phyloP scores from a whole-genome alignment of 2,329 filamentous ascomycete species.

The Alternaria metachromatica region DNA sequence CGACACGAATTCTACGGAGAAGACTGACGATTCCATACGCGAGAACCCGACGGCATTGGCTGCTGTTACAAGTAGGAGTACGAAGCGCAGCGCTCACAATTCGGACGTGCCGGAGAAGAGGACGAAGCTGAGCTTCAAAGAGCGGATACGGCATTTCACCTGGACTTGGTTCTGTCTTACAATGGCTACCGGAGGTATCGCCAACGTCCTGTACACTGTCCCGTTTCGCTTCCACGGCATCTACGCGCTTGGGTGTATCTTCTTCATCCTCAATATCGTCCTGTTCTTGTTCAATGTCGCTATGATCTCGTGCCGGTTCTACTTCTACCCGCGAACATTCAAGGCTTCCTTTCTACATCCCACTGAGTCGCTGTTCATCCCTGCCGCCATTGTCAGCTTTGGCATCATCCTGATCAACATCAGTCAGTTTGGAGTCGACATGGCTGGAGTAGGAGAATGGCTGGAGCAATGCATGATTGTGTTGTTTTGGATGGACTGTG shows the following conservation, averaged over 20 bases:
- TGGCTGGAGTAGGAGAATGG: conserved; percentile 61
- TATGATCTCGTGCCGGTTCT: conserved; percentile 73
- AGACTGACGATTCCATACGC: neutral
- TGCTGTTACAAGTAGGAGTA: conserved; percentile 2
- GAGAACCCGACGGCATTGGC: neutral
- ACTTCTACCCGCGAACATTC: conserved; percentile 73
- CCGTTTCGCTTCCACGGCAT: conserved; percentile 54
- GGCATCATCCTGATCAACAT: conserved; percentile 70
- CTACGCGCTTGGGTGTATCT: conserved; percentile 57
- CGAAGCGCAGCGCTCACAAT: neutral
- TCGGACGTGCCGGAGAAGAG: conserved; percentile 3
- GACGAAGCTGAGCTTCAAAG: conserved; percentile 50
- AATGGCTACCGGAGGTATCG: conserved; percentile 67
- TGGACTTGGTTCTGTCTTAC: conserved; percentile 83
- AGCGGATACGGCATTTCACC: conserved; percentile 67
- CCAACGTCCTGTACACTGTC: conserved; percentile 63
- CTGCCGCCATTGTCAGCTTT: conserved; percentile 70
- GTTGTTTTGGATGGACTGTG: conserved; percentile 77
- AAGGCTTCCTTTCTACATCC: conserved; percentile 75
- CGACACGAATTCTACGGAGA: neutral
- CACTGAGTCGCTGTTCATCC: conserved; percentile 79
- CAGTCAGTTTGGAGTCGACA: conserved; percentile 71
- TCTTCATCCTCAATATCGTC: conserved; percentile 57
- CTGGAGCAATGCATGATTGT: conserved; percentile 64
- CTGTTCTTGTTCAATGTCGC: conserved; percentile 75